Evolutionary conservation across 2,329 filamentous ascomycete genomes (phyloP), one percentile per base, ranked within the genome.

Genomic region (Aspergillus intermedius): DNA sequence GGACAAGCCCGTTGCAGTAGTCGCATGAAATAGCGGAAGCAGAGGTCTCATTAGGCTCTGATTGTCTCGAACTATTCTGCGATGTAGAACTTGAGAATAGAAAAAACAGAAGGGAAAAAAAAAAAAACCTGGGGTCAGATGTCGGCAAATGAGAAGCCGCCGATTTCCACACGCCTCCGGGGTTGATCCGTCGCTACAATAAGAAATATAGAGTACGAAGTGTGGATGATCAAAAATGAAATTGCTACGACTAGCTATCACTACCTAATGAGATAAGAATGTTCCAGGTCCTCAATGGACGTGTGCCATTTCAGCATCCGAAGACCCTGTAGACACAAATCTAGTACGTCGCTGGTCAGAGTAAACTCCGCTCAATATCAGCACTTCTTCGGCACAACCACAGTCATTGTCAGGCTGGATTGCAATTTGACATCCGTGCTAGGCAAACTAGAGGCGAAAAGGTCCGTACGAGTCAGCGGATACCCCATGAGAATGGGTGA

Each of bases 381-480:
- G 90, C 90, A 95, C 89, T 89, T 95, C 89, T 95, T 91, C 88
- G 90, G 90, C 91, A 89, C 91, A 93, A 91, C 83, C 80, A 78
- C 83, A 90, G 88, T 86, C 88, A 95, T 84, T 73, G 59, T 66
- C 64, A 68, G 73, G 83, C 84, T 81, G 81, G 77, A 86, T 91
- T 93, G 91, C 83, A 96, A 95, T 95, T 95, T 95, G 90, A 96
- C 90, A 95, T 95, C 88, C 86, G 88, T 95, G 91, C 91, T 91
- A 74, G 58, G 12, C 12, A 42, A 42, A 23, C 22, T 34, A 43
- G 15, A 48, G 42, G 8, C 7, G 39, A 45, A 42, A 23, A 34
- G 22, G 47, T 37, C 34, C n/a, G n/a, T 37, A 44, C 34, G 32
- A 47, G 30, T 19, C 42, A 43, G 43, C 56, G 56, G 49, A 51